Base-by-base conservation (phyloP, 1,284 basidiomycete genomes). In the Cutaneotrichosporon dermatis region DNA sequence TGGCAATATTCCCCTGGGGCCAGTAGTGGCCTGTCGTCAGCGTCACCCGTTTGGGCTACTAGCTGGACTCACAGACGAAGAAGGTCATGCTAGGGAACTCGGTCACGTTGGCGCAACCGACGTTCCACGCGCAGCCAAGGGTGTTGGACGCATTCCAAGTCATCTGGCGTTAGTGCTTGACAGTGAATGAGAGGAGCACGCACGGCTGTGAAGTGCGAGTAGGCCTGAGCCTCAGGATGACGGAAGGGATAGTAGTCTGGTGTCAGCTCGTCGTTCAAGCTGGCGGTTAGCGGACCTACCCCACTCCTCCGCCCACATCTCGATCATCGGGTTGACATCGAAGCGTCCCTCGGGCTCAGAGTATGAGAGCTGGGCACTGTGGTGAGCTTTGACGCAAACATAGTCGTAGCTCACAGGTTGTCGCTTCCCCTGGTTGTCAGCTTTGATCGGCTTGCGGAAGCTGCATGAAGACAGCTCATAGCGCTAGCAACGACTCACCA, bases 271-370 rank as follows among this genome's bases (percentile, higher is more conserved):
- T 11, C 37, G 11, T 25, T 7, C 9, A 12, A 40, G 39, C 8
- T 10, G 9, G 39, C 15, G 35, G 7, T 16, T 8, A 25, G 16
- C 44, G 5, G 13, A 53, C 59, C 13, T 15, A 60, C 59, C 51
- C 62, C 62, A 63, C 46, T 63, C 62, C 36, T 16, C 48, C 4
- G 62, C 59, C 62, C 62, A 63, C 56, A 63, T 58, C 45, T 41
- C 56, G 25, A 56, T 54, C 62, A 63, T 63, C 34, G 56, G 51
- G 45, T 57, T 57, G 25, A 63, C 45, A 25, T 58, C 56, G 37
- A 60, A 63, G 33, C 59, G 58, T 33, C 45, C 51, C 0, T 15
- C 25, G 10, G 44, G 49, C 5, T 44, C 45, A 3, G 50, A 54
- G 33, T 45, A 54, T 4, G 33, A 55, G 54, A 56, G 49, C 42